Evolutionary conservation across 2,329 filamentous ascomycete genomes (phyloP), one percentile per base, ranked within the genome.

Genomic region (Didymella pomorum): DNA sequence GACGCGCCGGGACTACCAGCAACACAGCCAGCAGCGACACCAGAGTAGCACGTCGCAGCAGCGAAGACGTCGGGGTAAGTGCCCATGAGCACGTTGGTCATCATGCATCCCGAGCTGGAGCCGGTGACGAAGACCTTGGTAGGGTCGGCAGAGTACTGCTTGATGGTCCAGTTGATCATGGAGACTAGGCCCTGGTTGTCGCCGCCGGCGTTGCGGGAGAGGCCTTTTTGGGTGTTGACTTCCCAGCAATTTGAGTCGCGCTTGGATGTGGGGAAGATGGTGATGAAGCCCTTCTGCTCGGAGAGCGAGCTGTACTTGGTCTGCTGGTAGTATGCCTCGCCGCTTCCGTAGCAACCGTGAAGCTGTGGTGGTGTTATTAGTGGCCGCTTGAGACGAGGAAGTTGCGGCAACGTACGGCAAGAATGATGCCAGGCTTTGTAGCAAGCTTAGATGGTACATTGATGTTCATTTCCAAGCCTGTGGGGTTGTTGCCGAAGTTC

Each of bases 171-270:
- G 29, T 76, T 78, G 43, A 87, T 82, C 85, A 88, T 88, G 71
- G 82, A 85, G 39, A 81, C 80, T 52, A 89, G 83, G 2, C 80
- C 79, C 47, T 81, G 79, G 58, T 79, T 83, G 71, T 88, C 83
- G 4, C 84, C 84, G 37, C 83, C 83, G 5, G 81, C 84, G 47
- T 83, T 78, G 67, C 85, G 85, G 1, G 81, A 84, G 2, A 88
- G 79, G 0, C 83, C 78, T 8, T 76, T 80, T 7, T 76, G 76
- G 1, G 80, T 85, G 21, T 83, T 83, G 16, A 87, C 83, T 55
- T 88, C 86, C 85, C 85, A 87, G 78, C 85, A 88, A 57, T 69
- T 71, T 35, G 69, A 82, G 51, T 76, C 73, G 57, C 83, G 81
- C 0, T 81, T 81, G 3, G 81, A 82, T 49, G 80, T 74, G 0